Evolutionary conservation across 176 grass and related monocot genomes (phyloP).

Genomic region (Chrysopogon serrulatus): DNA sequence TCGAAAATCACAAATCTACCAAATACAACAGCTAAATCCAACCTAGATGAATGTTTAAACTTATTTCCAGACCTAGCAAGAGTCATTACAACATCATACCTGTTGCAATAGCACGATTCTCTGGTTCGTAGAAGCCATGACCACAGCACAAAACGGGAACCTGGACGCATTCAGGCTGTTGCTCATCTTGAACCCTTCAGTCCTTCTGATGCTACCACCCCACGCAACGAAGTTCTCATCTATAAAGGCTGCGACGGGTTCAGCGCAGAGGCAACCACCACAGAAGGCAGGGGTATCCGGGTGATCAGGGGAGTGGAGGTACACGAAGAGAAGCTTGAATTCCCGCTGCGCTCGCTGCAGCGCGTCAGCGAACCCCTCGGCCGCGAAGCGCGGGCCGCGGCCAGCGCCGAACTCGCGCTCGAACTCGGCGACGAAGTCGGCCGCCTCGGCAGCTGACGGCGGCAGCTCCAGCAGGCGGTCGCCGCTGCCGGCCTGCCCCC

Average conservation of each 20-base stretch:
- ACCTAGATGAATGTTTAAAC: neutral
- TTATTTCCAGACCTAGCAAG: neutral
- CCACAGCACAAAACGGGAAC: conserved; percentile 88
- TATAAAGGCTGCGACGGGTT: conserved; percentile 66
- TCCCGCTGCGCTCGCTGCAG: conserved; percentile 76
- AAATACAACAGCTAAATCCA: neutral
- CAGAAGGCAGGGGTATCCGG: conserved; percentile 84
- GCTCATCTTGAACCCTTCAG: conserved; percentile 99
- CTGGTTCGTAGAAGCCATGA: conserved; percentile 76
- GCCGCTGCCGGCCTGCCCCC: conserved; percentile 27
- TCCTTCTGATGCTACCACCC: conserved; percentile 93
- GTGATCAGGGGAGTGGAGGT: conserved; percentile 94
- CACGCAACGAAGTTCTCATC: conserved; percentile 91
- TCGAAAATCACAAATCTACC: neutral
- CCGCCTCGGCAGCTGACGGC: conserved; percentile 70
- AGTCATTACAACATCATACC: conserved; percentile 37
- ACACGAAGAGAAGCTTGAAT: conserved; percentile 92
- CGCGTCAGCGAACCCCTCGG: conserved; percentile 74
- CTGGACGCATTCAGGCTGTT: conserved; percentile 88
- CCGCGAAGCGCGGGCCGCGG: conserved; percentile 47
- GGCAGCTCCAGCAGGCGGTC: conserved; percentile 41
- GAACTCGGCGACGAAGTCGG: conserved; percentile 70
- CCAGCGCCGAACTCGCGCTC: conserved; percentile 62
- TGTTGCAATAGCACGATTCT: conserved; percentile 88
- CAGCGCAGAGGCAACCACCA: conserved; percentile 52